Evolutionary conservation across 2,329 filamentous ascomycete genomes (phyloP), one percentile per base, ranked within the genome.

Genomic region (Epichloe brachyelytri): DNA sequence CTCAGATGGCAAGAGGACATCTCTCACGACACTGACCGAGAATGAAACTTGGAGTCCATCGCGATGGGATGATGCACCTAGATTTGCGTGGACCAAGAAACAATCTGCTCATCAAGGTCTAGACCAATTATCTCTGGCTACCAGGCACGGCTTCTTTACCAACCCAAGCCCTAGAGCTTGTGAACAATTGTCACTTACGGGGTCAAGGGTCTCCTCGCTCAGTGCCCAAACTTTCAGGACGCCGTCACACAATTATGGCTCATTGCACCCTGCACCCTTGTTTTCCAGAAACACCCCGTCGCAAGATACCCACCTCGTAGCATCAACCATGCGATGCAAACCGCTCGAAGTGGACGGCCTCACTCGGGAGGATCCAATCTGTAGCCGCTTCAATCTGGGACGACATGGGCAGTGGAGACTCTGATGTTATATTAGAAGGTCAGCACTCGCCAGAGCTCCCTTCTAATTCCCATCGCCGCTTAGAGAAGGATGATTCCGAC

Each of bases 1-100:
- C 39, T 43, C 47, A 14, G 51, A 52, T 11, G 33, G 20, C 17
- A 46, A 30, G n/a, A 46, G 51, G 30, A 44, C 30, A 2, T 52
- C 51, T 34, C 43, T 52, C 7, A 39, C 47, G 19, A 46, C 46
- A 7, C 37, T 49, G 19, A 5, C 37, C 8, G 51, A 50, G 39
- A 37, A 43, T 17, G 26, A 37, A 17, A 20, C 43, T 11, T 46
- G 47, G 46, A 34, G 36, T 12, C 39, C 51, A 12, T 50, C 34
- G 26, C 43, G n/a, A 8, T 36, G 36, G 43, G 41, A 50, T 7
- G 36, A 33, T n/a, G 40, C 11, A 11, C 5, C 48, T 15, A 30
- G 48, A 12, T 49, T 49, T 33, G 20, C 48, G 5, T 12, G 30
- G 15, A 8, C 19, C 7, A 37, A 30, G 15, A 49, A 14, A 17